Evolutionary conservation across 192 early-diverging fungal species (phyloP).

Genomic region (Physocladia obscura): DNA sequence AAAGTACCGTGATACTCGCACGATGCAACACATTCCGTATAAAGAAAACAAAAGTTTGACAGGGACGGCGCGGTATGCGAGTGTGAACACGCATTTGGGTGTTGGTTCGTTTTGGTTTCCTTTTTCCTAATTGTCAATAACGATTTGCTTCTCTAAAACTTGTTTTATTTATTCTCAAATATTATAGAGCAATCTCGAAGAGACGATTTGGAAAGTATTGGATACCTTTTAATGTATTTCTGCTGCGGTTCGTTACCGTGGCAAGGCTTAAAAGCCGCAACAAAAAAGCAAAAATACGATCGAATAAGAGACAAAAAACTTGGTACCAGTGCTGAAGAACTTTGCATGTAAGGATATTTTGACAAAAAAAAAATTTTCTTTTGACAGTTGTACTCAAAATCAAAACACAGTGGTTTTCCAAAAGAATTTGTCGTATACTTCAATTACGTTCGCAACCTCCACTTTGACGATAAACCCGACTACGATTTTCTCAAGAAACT

Average conservation of each 20-base stretch:
- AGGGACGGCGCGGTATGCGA: constrained; percentile 61
- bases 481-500: constrained; percentile 85
- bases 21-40: constrained; percentile 64
- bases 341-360: constrained; percentile 50
- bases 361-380: constrained; percentile 21
- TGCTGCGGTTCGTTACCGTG: constrained; percentile 85
- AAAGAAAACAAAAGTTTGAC: constrained; percentile 67
- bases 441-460: constrained; percentile 79
- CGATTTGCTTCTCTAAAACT: neutral
- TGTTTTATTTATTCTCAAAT: constrained; percentile 11
- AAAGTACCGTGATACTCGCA: constrained; percentile 61
- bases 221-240: constrained; percentile 91
- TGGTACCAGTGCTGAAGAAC: constrained; percentile 76
- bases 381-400: neutral
- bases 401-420: constrained; percentile 67
- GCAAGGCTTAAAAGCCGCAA: constrained; percentile 88
- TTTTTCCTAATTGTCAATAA: neutral
- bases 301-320: constrained; percentile 94
- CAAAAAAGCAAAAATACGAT: constrained; percentile 92
- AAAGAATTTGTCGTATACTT: constrained; percentile 85
- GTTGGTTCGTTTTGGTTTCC: constrained; percentile 35
- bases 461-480: constrained; percentile 91
- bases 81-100: constrained; percentile 63
- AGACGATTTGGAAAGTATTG: constrained; percentile 87
- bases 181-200: constrained; percentile 88